These are phyloP conservation scores for Claviceps citrina DNA, from an alignment of 2,329 filamentous ascomycete genomes.

Conservation along the genomic window DNA sequence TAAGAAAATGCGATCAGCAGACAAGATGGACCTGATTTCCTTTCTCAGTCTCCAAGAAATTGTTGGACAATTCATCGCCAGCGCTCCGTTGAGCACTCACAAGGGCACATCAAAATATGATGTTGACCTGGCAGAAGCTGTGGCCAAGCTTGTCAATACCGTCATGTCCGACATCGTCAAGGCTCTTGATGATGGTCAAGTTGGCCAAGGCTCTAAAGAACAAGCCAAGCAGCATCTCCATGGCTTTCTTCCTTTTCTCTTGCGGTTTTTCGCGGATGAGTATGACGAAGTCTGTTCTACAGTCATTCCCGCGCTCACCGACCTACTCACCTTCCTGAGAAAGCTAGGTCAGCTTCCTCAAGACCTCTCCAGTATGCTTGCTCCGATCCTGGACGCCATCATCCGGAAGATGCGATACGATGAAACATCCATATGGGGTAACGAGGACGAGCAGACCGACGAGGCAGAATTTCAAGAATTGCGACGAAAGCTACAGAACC, in stretches of 20 bases:
- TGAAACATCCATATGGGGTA: slow-evolving; percentile 83
- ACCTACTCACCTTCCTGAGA: slow-evolving; percentile 79
- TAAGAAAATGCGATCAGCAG: slow-evolving; percentile 91
- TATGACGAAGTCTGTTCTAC: slow-evolving; percentile 97
- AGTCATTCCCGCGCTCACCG: slow-evolving; percentile 83
- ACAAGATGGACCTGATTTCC: slow-evolving; percentile 87
- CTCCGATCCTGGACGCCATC: slow-evolving; percentile 79
- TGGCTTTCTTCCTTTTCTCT: slow-evolving; percentile 68
- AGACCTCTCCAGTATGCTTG: slow-evolving; percentile 67
- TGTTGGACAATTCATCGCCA: slow-evolving; percentile 70
- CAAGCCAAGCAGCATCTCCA: slow-evolving; percentile 72
- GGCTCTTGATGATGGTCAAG: slow-evolving; percentile 55
- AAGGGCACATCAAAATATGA: slow-evolving; percentile 79
- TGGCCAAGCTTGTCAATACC: slow-evolving; percentile 90
- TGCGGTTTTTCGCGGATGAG: slow-evolving; percentile 93
- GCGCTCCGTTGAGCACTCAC: slow-evolving; percentile 63
- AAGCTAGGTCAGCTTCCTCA: slow-evolving; percentile 60
- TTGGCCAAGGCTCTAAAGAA: slow-evolving; percentile 47
- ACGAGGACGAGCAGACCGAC: slow-evolving; percentile 87
- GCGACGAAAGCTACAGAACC: slow-evolving; percentile 70
- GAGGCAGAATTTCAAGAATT: slow-evolving; percentile 96
- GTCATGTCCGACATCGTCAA: slow-evolving; percentile 75
- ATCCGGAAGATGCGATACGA: slow-evolving; percentile 96
- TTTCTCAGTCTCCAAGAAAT: slow-evolving; percentile 81
- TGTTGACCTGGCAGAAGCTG: slow-evolving; percentile 84